Base-by-base conservation (phyloP, 257 asterid species). In the Solanum rostratum region DNA sequence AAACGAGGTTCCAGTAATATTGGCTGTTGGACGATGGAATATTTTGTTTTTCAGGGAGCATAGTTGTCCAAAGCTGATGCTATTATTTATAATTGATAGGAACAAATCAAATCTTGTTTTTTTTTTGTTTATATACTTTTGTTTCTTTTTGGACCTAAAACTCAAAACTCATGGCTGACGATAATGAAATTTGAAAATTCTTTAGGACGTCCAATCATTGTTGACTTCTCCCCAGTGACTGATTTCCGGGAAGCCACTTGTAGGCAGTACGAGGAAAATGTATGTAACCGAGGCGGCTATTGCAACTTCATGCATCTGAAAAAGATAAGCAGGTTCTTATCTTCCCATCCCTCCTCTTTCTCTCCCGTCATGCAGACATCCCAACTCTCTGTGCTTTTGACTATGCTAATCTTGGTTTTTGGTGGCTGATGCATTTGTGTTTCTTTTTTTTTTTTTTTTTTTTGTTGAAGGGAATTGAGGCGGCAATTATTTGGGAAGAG, bases 301-400 rank as follows among this genome's bases (percentile, higher is more conserved):
- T 94, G 98, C 91, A 94, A 94, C 86, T 94, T 94, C 92, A 94
- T 94, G 97, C 97, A 94, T 93, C 93, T 94, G 55, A 94, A 94
- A 86, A 94, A 94, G 91, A 94, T 94, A 74, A 90, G 91, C 93
- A 90, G 93, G 98, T 94, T 62, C 68, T 94, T 85, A 33, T 85
- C 55, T 62, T n/a, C 30, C 12, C 33, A 29, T 20, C 81, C 10
- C 71, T 70, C 27, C 12, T 76, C n/a, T 54, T 19, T 19, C 27
- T 33, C n/a, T 82, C 54, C 57, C 41, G 3, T 20, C 49, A 12
- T 55, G 13, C 13, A 43, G 39, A 73, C 55, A 43, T 14, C 41
- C 41, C 45, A 16, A 16, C 15, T 27, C 60, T 74, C 3, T 27
- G 1, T 76, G 24, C 82, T 52, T 74, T 76, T 74, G 60, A 46